Evolutionary conservation across 2,329 filamentous ascomycete species (phyloP), one percentile per base, ranked within the genome.

Genomic region (Aspergillus sp.): DNA sequence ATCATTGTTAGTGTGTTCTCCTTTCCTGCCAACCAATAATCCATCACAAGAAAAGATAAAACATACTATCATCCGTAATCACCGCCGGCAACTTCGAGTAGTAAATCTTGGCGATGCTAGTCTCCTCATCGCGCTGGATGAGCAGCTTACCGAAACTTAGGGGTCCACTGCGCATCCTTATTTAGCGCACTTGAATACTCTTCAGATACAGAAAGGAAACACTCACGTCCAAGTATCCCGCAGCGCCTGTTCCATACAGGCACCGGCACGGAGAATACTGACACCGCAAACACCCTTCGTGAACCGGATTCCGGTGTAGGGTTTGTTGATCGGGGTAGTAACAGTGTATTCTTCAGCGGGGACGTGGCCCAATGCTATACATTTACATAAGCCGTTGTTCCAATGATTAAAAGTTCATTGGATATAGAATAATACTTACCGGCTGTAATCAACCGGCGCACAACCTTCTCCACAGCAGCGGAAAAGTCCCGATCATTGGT

Each of bases 101-200:
- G 5, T 73, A 61, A n/a, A 72, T 65, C 10, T 50, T 58, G 3
- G 73, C 70, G 5, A 69, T 60, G 30, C 67, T 65, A 1, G 71
- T 75, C 32, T 65, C 62, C 56, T 74, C 73, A 62, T 76, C 67
- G 49, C 73, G 64, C 48, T 75, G 73, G 41, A 75, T 76, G 15
- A 76, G 61, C 25, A 75, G 67, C 57, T 73, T 72, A 9, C 72
- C 74, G 59, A 71, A 73, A 57, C 67, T 72, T 36, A 74, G 51
- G 5, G 68, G 67, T 0, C 69, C 72, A 17, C 70, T 66, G 28
- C 2, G 12, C 12, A 38, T 7, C 4, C 15, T n/a, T 2, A 17
- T 5, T 58, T 2, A 61, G 45, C 17, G 19, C 30, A 12, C 10
- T 13, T 43, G 10, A 30, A 30, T 0, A 30, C 10, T 43, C 15